Evolutionary conservation across 441 rosid genomes (phyloP), one percentile per base, ranked within the genome.

Genomic region (Adansonia gregorii): DNA sequence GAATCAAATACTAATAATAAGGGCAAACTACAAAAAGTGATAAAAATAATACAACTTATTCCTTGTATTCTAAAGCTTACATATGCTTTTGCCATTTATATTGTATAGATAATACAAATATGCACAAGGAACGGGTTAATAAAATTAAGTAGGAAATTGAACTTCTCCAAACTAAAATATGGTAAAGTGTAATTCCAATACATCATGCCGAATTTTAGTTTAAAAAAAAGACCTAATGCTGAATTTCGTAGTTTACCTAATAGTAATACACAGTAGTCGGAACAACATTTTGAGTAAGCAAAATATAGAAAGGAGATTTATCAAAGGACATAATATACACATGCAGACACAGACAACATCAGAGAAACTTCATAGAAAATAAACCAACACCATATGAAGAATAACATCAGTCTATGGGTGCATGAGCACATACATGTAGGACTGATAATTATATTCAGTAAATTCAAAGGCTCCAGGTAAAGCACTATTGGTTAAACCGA

Each of bases 271-370:
- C 24, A 3, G 43, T 27, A 22, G 10, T 27, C 17, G 6, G 19
- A 27, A 24, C 61, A 70, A 20, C 43, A 70, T 24, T 11, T 52
- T 11, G 55, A 46, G 4, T 4, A 12, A 63, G 45, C 70, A 41
- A 66, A 43, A 66, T 20, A n/a, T 17, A n/a, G 14, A n/a, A 0
- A 35, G 51, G 70, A 8, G 51, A n/a, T 41, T 14, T 24, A 48
- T 5, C 56, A 11, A 35, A 15, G 54, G 8, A 27, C 71, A 60
- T 49, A 61, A 46, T 14, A 22, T 17, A 20, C 10, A 27, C 7
- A 51, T 70, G 46, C 59, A 70, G 11, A 67, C 10, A 60, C n/a
- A 45, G 9, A n/a, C 39, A 35, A 64, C 55, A 67, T 67, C 9
- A 6, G 3, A 46, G 72, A 67, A 67, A 67, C 35, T 31, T 20